Base-by-base conservation (phyloP, 116 monocot species). In the Trichopus zeylanicus region DNA sequence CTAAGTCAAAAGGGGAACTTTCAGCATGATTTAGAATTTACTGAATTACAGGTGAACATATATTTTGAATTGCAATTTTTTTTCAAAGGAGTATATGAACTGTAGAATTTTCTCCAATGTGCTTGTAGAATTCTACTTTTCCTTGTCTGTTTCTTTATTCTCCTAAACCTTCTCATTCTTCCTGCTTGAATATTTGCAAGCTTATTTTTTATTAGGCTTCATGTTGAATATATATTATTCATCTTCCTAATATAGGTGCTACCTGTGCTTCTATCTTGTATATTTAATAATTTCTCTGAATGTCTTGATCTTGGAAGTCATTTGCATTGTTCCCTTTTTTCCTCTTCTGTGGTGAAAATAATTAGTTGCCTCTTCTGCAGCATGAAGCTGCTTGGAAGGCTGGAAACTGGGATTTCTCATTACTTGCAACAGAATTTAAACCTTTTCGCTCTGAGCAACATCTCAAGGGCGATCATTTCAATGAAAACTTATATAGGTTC, bases 321-420 rank as follows among this genome's bases (percentile, higher is more conserved):
- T 18, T 29, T 57, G 13, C 29, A n/a, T n/a, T n/a, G n/a, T 69
- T 56, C 29, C 33, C 8, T 33, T 51, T 23, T 8, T 52, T 18
- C 29, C 28, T 47, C 10, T 35, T 24, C n/a, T 7, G 19, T 53
- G 16, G 19, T 29, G 13, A 38, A 64, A 32, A 26, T 5, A 11
- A 1, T 3, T 35, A 15, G 57, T 7, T 21, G 57, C 68, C 12
- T 49, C 13, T 65, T 55, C 32, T 51, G 19, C 61, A 97, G 97
- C 87, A 87, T 80, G 97, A 97, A 74, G 87, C 97, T 78, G 91
- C 97, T 58, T 97, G 97, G 97, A 84, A 81, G 59, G 67, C 87
- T 73, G 87, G 91, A 61, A 87, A 97, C 60, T 97, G 97, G 97
- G 97, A 97, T 59, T 91, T 91, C 55, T 79, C 95, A 20, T 81